Evolutionary conservation across 2,329 filamentous ascomycete species (phyloP), one percentile per base, ranked within the genome.

Genomic region (Alternaria tenuissima): DNA sequence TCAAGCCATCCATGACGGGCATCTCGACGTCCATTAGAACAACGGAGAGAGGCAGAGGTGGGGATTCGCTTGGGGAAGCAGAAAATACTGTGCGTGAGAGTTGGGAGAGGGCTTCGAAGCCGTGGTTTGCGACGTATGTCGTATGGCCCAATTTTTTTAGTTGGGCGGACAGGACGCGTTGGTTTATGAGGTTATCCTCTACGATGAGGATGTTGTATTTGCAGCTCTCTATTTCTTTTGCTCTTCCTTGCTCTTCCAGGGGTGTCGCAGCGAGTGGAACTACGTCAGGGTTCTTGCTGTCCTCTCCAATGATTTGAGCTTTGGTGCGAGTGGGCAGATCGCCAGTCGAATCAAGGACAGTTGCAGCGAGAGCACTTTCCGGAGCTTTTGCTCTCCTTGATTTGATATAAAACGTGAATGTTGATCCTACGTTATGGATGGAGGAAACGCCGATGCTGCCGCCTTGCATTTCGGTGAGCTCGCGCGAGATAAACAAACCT

Each of bases 141-240:
- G 53, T 63, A 53, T 69, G 74, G n/a, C 73, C 72, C 4, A 63
- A 34, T 44, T 65, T 69, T 14, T 58, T 56, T 12, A 76, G 64
- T n/a, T 71, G 70, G n/a, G 69, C 63, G 3, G 55, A 56, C 4
- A 73, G 57, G 24, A 76, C 69, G 30, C 67, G 68, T 54, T 76
- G 74, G 48, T 76, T 76, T 28, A 76, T 69, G 24, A 75, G 57
- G 41, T 76, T 76, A 51, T 76, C 74, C 58, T 77, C 74, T 8
- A 77, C 74, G 28, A 73, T 58, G 6, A 73, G 63, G 8, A 66
- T 62, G 36, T 60, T 38, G 30, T 55, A 55, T 30, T 55, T 41
- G 2, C 20, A 20, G 1, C 47, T 32, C 8, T 55, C 11, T 36
- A 5, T 8, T 22, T 24, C 47, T 34, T 11, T 42, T 4, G 2